phyloP scores from a whole-genome alignment of 768 basidiomycete species.

The Boletus rubropictus region DNA sequence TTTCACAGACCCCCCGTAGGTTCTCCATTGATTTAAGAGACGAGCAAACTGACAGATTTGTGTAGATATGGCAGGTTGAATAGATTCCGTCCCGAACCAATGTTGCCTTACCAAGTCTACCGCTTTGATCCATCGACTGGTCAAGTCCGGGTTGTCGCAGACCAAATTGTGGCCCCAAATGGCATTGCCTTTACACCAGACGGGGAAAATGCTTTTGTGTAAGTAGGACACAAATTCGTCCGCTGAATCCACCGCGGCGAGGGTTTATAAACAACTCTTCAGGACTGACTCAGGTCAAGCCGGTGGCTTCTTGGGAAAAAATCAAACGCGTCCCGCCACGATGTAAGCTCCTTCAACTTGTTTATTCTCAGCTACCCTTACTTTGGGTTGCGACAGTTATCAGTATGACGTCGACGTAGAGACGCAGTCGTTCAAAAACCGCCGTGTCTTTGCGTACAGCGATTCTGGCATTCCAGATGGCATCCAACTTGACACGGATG shows the following conservation, averaged over 20 bases:
- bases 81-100: conserved; percentile 60
- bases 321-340: conserved; percentile 60
- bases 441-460: conserved; percentile 60
- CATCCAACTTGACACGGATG: conserved; percentile 54
- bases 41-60: background rate
- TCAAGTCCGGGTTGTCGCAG: conserved; percentile 64
- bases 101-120: conserved; percentile 73
- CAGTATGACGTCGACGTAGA: conserved; percentile 59
- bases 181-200: conserved; percentile 68
- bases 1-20: conserved; percentile 70
- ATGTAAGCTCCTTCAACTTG: conserved; percentile 43
- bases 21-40: conserved; percentile 2
- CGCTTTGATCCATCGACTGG: conserved; percentile 61
- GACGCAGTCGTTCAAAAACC: conserved; percentile 50
- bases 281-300: conserved; percentile 29
- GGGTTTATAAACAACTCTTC: conserved; percentile 16
- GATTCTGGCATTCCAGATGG: conserved; percentile 69
- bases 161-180: conserved; percentile 68
- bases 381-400: conserved; percentile 40
- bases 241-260: background rate
- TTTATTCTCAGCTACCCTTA: background rate
- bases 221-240: conserved; percentile 10
- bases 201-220: conserved; percentile 64
- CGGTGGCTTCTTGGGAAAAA: conserved; percentile 43
- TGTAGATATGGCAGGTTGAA: conserved; percentile 59